Percentiles rank a stretch among this genome's conserved stretches.
Conservation (phyloP, 257 asterid species). For the Lantana camara region DNA sequence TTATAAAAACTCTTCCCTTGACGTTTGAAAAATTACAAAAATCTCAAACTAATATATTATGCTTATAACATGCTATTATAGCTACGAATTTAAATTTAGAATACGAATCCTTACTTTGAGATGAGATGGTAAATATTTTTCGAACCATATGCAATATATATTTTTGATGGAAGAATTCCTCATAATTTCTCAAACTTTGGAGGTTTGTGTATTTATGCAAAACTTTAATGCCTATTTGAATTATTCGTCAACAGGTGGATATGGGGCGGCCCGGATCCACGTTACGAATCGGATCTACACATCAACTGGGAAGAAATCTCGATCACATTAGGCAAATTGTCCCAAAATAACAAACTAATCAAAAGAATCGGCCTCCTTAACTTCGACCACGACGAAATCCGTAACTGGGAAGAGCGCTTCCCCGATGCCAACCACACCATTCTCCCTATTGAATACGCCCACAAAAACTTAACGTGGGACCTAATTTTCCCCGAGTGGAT, state of each 20-base stretch:
- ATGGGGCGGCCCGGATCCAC: conserved; percentile 55
- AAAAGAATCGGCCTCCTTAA: conserved; percentile 59
- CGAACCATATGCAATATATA: too few species aligned
- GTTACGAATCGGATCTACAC: conserved; percentile 54
- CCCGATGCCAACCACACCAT: conserved; percentile 53
- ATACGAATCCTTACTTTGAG: too few species aligned
- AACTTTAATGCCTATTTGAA: conserved; percentile 42
- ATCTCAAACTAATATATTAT: too few species aligned
- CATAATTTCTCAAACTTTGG: too few species aligned
- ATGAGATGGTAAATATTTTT: too few species aligned
- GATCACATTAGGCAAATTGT: conserved; percentile 35
- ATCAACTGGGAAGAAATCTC: conserved; percentile 54
- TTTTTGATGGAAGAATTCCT: too few species aligned
- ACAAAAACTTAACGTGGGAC: conserved; percentile 63
- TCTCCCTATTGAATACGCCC: conserved; percentile 50
- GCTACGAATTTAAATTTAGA: too few species aligned
- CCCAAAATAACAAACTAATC: conserved; percentile 22
- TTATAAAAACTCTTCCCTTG: too few species aligned
- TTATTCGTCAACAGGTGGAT: conserved; percentile 66
- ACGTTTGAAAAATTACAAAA: too few species aligned
- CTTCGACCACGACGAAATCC: conserved; percentile 55
- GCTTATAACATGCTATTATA: too few species aligned
- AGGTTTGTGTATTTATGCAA: too few species aligned
- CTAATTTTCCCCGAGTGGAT: conserved; percentile 89
- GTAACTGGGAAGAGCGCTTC: conserved; percentile 43